phyloP scores from a whole-genome alignment of 768 basidiomycete genomes.

The Pulveroboletus sp. region DNA sequence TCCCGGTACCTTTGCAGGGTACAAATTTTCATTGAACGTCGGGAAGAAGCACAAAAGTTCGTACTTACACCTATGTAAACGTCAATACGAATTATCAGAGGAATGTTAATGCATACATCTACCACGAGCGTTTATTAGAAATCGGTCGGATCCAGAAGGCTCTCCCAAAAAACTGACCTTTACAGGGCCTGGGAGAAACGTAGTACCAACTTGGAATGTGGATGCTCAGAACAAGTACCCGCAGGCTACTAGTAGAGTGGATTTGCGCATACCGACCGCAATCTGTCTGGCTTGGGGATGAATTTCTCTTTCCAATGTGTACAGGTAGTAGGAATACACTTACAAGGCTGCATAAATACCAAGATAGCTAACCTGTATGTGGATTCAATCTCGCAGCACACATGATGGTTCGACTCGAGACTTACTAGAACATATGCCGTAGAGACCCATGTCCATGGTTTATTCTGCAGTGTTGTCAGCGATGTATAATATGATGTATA shows the following conservation, averaged over 20 bases:
- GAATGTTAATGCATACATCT: background rate
- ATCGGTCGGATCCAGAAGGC: background rate
- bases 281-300: background rate
- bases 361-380: background rate
- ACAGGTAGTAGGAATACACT: no score
- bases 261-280: background rate
- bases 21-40: background rate
- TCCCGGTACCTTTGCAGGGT: background rate
- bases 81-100: background rate
- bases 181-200: background rate
- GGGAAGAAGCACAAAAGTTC: no score
- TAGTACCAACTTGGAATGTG: background rate
- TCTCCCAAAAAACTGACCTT: background rate
- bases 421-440: background rate
- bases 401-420: background rate
- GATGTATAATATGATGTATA: background rate
- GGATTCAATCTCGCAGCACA: background rate
- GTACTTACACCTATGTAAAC: background rate
- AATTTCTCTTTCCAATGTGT: no score
- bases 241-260: no score
- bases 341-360: background rate
- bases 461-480: background rate
- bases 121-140: background rate
- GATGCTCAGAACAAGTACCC: background rate
- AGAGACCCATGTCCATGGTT: conserved; percentile 6